Evolutionary conservation across 2,329 filamentous ascomycete species (phyloP).

Genomic region (Lachnellula suecica): DNA sequence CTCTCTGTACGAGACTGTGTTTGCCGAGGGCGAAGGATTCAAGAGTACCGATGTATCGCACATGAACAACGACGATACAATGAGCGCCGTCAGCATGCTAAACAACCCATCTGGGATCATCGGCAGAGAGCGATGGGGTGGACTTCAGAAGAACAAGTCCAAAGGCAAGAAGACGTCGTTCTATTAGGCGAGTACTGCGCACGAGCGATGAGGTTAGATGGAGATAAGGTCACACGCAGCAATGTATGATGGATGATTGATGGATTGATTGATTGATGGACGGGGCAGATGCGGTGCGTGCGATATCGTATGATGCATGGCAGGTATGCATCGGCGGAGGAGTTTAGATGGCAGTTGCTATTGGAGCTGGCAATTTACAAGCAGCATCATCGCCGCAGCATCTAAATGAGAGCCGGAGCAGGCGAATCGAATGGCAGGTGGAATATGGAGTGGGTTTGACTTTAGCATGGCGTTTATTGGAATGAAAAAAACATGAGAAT

Average conservation of each 20-base stretch:
- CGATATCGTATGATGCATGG: constrained; percentile 14
- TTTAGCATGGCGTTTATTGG: constrained; percentile 6
- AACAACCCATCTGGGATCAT: too few species aligned
- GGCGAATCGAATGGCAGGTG: neutral
- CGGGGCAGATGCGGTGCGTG: neutral
- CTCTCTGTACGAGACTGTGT: constrained; percentile 67
- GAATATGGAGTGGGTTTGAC: neutral
- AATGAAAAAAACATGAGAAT: constrained; percentile 2
- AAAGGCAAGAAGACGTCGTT: constrained; percentile 11
- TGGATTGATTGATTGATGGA: constrained; percentile 6
- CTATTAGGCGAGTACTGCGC: neutral
- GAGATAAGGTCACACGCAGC: constrained; percentile 11
- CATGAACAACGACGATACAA: too few species aligned
- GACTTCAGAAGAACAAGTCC: neutral
- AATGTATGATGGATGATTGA: constrained; percentile 9
- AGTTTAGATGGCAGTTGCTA: neutral
- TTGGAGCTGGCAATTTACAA: neutral
- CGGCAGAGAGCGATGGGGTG: neutral
- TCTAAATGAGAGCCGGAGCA: neutral
- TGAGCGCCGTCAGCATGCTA: too few species aligned
- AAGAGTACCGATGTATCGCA: constrained; percentile 27
- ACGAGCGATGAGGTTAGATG: neutral
- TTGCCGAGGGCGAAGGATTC: constrained; percentile 77
- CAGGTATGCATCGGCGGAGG: constrained; percentile 6
- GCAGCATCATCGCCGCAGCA: constrained; percentile 1